Conservation (phyloP, 768 basidiomycete genomes). For the Collybia sp. region DNA sequence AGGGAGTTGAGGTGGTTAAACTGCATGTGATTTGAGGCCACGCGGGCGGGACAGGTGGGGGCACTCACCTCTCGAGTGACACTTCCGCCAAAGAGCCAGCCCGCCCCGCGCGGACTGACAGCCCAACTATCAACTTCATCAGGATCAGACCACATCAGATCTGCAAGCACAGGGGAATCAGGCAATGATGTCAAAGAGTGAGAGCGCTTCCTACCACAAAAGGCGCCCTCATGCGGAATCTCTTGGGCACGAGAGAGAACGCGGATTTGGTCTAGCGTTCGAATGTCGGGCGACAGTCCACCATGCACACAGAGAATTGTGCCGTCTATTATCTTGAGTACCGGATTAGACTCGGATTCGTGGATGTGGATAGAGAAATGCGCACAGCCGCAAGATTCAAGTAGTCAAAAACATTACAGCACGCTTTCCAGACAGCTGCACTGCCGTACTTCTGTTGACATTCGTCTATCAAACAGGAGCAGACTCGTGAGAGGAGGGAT, state of each 20-base stretch:
- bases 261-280: constrained; percentile 91
- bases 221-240: constrained; percentile 98
- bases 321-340: constrained; percentile 86
- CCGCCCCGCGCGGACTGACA: constrained; percentile 92
- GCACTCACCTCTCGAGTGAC: constrained; percentile 75
- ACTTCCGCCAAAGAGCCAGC: constrained; percentile 87
- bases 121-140: constrained; percentile 97
- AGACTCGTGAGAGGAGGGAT: not conserved
- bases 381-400: constrained; percentile 90
- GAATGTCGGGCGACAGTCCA: constrained; percentile 92
- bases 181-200: not conserved
- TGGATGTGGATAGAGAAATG: constrained; percentile 1
- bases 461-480: constrained; percentile 55
- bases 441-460: constrained; percentile 98
- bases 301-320: constrained; percentile 93
- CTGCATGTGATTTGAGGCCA: constrained; percentile 26
- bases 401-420: constrained; percentile 95
- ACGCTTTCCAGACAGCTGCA: constrained; percentile 94
- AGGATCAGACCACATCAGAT: constrained; percentile 98
- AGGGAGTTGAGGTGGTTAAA: constrained; percentile 93
- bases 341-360: not conserved
- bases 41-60: not conserved
- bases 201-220: constrained; percentile 59
- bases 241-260: constrained; percentile 94
- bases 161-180: constrained; percentile 28